phyloP scores from a whole-genome alignment of 108 stramenopile genomes.

The Cyclotella choctawhatcheeana region DNA sequence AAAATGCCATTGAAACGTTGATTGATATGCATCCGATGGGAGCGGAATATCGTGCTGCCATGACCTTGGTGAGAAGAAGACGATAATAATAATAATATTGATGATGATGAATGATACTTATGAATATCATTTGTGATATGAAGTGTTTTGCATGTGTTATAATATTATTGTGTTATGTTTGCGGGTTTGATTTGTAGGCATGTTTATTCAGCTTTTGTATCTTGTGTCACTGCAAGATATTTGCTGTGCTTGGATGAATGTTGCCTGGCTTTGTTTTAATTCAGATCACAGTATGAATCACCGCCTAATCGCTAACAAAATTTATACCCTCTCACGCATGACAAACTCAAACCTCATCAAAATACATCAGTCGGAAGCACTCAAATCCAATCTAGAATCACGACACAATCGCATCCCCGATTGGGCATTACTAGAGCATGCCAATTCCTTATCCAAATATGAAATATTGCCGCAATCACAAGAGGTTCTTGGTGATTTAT shows the following conservation, averaged over 20 bases:
- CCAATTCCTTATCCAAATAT: slow-evolving; percentile 5
- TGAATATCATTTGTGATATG: no score
- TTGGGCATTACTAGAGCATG: slow-evolving; percentile 35
- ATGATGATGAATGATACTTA: no score
- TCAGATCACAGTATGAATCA: no score
- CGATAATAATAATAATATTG: no score
- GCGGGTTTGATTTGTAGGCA: not conserved
- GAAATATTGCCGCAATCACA: not conserved
- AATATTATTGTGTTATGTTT: not conserved
- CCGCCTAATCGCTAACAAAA: not conserved
- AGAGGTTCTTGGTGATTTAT: not conserved
- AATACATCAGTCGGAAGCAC: slow-evolving; percentile 66
- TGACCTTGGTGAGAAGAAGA: slow-evolving; percentile 80
- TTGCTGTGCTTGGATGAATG: no score
- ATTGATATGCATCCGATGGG: slow-evolving; percentile 82
- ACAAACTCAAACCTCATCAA: not conserved
- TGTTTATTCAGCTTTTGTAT: no score
- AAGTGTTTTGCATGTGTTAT: no score
- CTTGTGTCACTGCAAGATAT: no score
- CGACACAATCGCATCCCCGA: slow-evolving; percentile 72
- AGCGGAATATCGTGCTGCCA: slow-evolving; percentile 66
- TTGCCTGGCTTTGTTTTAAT: no score
- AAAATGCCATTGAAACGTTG: slow-evolving; percentile 78
- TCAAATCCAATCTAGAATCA: slow-evolving; percentile 50
- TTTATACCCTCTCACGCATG: no score